Evolutionary conservation across 164 flowering plant genomes (phyloP), one percentile per base, ranked within the genome.

Genomic region (Tetracentron sinense): DNA sequence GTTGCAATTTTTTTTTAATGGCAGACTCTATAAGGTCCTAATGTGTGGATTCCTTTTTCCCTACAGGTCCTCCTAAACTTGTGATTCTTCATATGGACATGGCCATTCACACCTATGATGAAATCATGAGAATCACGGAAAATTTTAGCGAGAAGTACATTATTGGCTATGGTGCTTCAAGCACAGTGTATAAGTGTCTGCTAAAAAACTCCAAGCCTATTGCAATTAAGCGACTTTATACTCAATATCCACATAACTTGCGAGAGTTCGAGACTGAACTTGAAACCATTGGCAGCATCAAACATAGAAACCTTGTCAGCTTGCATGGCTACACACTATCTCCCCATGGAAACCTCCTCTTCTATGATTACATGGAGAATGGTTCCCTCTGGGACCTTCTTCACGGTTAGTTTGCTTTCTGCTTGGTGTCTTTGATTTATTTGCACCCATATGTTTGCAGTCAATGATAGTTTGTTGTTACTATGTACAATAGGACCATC

Each of bases 361-460:
- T 91, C 75, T 94, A 89, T 48, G 98, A 94, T 66, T 94, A 87
- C 80, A 94, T 91, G 98, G 89, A 74, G 26, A 94, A 94, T 78
- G 98, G 97, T 15, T 89, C 96, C 11, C 85, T 94, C 0, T 94
- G 97, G 97, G 96, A 87, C 79, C 89, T 87, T 63, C 88, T 94
- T 66, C 98, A 94, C 66, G 96, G 97, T 93, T 42, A 59, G 89
- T 71, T 48, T 17, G n/a, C n/a, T 56, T 55, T 5, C 19, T 44
- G 12, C 28, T 22, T 35, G 8, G 12, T 31, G 20, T 46, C 23
- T 4, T 20, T n/a, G n/a, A 8, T 23, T 0, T 0, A 17, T 22
- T 8, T 22, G 15, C 4, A 4, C 7, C 11, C 21, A 29, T 6
- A 33, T 50, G 11, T 10, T 1, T 57, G 28, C 1, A 27, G 11